Conservation (phyloP, 176 grass and related monocot genomes). For the Triticum dicoccoides region DNA sequence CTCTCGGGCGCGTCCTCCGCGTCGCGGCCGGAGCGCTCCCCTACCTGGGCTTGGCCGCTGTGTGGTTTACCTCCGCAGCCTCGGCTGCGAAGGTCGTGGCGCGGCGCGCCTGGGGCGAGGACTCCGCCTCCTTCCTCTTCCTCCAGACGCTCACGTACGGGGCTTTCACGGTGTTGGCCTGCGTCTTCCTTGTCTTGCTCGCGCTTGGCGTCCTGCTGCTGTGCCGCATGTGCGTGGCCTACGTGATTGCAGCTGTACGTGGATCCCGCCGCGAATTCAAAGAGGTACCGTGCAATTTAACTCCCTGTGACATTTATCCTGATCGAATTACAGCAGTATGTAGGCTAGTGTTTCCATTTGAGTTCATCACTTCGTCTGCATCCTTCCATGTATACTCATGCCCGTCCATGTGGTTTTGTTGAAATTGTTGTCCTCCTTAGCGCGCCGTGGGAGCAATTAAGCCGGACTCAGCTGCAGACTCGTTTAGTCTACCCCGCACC, state of each 20-base stretch:
- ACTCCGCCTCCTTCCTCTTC: not conserved
- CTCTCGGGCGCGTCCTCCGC: not conserved
- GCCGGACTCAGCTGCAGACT: not conserved
- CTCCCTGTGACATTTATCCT: not conserved
- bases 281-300: not conserved
- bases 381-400: not conserved
- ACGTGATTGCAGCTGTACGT: no score
- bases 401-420: not conserved
- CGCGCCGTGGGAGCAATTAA: not conserved
- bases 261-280: not conserved
- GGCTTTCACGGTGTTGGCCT: not conserved
- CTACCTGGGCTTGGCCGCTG: not conserved
- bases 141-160: not conserved
- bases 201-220: not conserved
- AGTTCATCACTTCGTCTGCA: not conserved
- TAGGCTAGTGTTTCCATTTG: not conserved
- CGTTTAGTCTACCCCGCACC: no score
- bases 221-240: not conserved
- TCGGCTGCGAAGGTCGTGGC: not conserved
- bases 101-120: not conserved
- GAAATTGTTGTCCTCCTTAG: not conserved
- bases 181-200: not conserved
- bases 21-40: not conserved
- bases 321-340: not conserved
- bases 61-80: not conserved